Evolutionary conservation across 192 early-diverging fungal genomes (phyloP).

Genomic region (Dissophora ornata): DNA sequence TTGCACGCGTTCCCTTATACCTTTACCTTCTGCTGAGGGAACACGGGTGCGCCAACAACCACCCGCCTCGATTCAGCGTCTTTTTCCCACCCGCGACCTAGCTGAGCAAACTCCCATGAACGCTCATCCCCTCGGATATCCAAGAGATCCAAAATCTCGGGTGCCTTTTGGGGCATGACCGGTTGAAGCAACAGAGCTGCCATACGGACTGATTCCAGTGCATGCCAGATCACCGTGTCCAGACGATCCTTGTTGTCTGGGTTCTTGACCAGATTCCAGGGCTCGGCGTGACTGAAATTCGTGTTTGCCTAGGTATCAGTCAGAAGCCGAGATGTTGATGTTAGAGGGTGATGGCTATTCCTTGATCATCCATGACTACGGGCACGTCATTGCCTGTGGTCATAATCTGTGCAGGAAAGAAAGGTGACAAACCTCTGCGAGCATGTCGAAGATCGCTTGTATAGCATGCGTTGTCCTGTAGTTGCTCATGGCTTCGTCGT

Average conservation of each 20-base stretch:
- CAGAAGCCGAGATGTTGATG: background rate
- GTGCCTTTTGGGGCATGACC: constrained; percentile 85
- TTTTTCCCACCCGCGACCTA: constrained; percentile 69
- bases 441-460: constrained; percentile 67
- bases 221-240: constrained; percentile 75
- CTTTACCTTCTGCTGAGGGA: constrained; percentile 24
- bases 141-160: constrained; percentile 73
- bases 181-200: constrained; percentile 82
- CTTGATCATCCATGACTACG: too few relatives aligned
- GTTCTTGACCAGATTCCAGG: constrained; percentile 82
- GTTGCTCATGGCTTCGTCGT: constrained; percentile 49
- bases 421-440: constrained; percentile 60
- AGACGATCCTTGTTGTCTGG: constrained; percentile 58
- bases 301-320: constrained; percentile 68
- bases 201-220: constrained; percentile 80
- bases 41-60: constrained; percentile 7
- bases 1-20: too few relatives aligned
- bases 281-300: constrained; percentile 75
- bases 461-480: constrained; percentile 35
- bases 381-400: too few relatives aligned
- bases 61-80: constrained; percentile 9
- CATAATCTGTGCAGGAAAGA: background rate
- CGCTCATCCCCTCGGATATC: constrained; percentile 68
- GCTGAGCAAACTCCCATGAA: constrained; percentile 64
- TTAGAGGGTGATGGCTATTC: too few relatives aligned